Conservation (phyloP, 192 early-diverging fungal genomes). For the Entomortierella beljakovae region DNA sequence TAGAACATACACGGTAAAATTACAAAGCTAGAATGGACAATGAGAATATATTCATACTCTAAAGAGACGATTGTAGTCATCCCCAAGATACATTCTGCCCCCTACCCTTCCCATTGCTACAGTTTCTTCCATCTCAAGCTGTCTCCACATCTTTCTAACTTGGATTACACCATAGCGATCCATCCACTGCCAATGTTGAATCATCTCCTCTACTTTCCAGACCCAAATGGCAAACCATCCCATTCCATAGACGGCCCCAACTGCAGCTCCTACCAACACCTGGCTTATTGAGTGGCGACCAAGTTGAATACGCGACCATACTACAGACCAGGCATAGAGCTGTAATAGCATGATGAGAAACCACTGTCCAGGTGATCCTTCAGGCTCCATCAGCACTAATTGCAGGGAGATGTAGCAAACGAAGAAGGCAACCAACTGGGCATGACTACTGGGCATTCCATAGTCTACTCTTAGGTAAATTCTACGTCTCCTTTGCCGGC, state of each 20-base stretch:
- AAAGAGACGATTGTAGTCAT: no score
- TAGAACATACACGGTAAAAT: no score
- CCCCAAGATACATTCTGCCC: slow-evolving; percentile 42
- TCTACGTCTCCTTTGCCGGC: slow-evolving; percentile 36
- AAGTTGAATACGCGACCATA: slow-evolving; percentile 57
- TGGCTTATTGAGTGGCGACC: slow-evolving; percentile 51
- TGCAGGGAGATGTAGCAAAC: slow-evolving; percentile 61
- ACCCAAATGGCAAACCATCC: slow-evolving; percentile 52
- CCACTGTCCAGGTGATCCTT: slow-evolving; percentile 46
- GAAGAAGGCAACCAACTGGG: slow-evolving; percentile 78
- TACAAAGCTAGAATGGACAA: no score
- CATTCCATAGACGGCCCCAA: slow-evolving; percentile 47
- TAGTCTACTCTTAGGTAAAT: slow-evolving; percentile 60
- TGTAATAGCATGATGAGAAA: slow-evolving; percentile 49
- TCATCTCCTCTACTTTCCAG: slow-evolving; percentile 54
- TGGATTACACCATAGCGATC: slow-evolving; percentile 52
- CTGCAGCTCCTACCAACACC: slow-evolving; percentile 47
- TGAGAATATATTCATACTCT: no score
- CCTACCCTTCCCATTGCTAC: slow-evolving; percentile 27
- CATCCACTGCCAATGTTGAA: slow-evolving; percentile 56
- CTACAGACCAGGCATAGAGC: slow-evolving; percentile 49
- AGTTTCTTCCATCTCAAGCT: slow-evolving; percentile 46
- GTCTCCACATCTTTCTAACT: slow-evolving; percentile 49
- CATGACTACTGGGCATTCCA: slow-evolving; percentile 81
- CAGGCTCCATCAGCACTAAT: slow-evolving; percentile 51